Percentiles rank a stretch among this genome's conserved stretches.
Evolutionary conservation across 345 rosid species (phyloP).

Genomic region (Syzygium jambos): DNA sequence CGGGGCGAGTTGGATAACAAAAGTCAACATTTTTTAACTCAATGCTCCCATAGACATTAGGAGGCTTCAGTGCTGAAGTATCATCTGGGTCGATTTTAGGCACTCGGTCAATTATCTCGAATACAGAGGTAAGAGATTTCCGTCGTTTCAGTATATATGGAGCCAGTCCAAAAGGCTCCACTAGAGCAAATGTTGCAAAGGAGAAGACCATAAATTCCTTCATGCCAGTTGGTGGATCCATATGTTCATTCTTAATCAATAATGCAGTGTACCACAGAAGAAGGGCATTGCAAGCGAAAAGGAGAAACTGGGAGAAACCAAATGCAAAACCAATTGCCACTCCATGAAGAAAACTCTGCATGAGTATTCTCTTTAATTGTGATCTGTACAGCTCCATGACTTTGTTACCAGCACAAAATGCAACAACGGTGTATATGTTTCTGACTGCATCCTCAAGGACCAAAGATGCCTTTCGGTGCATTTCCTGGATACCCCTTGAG

Average conservation of each 20-base stretch:
- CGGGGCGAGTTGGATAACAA: conserved; percentile 91
- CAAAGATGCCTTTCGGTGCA: conserved; percentile 97
- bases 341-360: conserved; percentile 85
- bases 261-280: conserved; percentile 92
- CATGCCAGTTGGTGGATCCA: conserved; percentile 63
- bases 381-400: conserved; percentile 95
- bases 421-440: conserved; percentile 98
- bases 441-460: conserved; percentile 99
- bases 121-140: conserved; percentile 81
- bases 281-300: conserved; percentile 96
- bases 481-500: conserved; percentile 98
- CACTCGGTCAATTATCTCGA: conserved; percentile 92
- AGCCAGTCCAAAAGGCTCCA: conserved; percentile 99
- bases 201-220: conserved; percentile 98
- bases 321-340: conserved; percentile 94
- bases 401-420: conserved; percentile 98
- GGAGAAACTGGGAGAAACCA: conserved; percentile 99
- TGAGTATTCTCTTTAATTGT: conserved; percentile 75
- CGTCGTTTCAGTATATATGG: conserved; percentile 96
- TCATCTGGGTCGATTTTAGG: conserved; percentile 98
- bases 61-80: conserved; percentile 76
- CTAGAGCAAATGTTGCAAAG: conserved; percentile 96
- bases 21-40: conserved; percentile 95
- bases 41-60: conserved; percentile 93
- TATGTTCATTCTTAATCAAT: conserved; percentile 35